Conservation (phyloP, 768 basidiomycete genomes). For the Calvatia gigantea region DNA sequence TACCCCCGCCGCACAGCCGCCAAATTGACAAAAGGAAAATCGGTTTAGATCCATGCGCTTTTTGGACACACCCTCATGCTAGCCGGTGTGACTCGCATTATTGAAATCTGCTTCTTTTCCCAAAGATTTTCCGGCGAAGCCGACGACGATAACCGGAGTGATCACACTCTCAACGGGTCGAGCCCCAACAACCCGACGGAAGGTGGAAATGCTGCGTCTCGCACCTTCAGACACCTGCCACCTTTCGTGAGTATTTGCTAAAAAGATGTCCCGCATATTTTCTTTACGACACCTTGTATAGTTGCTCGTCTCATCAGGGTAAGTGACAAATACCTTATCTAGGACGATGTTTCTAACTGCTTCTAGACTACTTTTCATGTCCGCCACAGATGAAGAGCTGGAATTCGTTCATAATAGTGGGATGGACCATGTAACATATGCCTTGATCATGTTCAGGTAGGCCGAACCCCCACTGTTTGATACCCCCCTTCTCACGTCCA, state of each 20-base stretch:
- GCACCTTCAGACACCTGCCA: constrained; percentile 81
- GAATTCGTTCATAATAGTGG: constrained; percentile 60
- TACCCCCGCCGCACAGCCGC: neutral
- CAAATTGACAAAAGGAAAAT: neutral
- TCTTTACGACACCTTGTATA: constrained; percentile 22
- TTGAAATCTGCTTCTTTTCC: constrained; percentile 81
- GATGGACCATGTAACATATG: constrained; percentile 92
- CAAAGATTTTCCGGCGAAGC: constrained; percentile 25
- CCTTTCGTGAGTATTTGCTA: constrained; percentile 65
- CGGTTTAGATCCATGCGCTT: constrained; percentile 64
- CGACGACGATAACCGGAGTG: constrained; percentile 57
- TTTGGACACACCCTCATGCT: constrained; percentile 87
- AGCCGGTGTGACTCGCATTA: constrained; percentile 74
- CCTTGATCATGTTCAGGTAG: constrained; percentile 80
- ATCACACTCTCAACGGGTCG: constrained; percentile 56
- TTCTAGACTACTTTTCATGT: constrained; percentile 78
- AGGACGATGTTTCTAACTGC: neutral
- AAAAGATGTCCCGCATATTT: neutral
- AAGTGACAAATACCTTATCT: constrained; percentile 15
- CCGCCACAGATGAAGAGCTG: constrained; percentile 90
- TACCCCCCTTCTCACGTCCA: neutral
- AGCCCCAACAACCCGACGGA: constrained; percentile 18
- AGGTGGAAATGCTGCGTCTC: constrained; percentile 34
- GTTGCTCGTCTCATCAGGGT: constrained; percentile 77
- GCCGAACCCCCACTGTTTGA: constrained; percentile 15